These are phyloP conservation scores for Torrubiellomyces zombiae DNA, from an alignment of 2,329 filamentous ascomycete genomes.

Conservation along the genomic window DNA sequence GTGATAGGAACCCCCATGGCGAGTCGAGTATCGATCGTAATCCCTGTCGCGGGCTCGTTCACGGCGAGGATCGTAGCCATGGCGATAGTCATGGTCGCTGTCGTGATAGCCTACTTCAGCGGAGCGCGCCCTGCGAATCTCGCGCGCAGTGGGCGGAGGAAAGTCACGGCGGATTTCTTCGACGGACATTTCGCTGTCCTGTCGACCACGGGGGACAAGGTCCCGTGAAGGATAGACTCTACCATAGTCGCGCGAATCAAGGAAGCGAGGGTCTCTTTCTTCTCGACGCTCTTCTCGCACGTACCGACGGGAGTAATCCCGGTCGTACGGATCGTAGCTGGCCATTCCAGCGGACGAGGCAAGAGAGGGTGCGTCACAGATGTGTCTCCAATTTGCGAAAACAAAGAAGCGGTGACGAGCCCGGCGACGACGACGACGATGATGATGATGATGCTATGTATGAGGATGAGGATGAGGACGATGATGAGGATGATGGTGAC, in stretches of 20 bases:
- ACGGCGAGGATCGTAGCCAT: slow-evolving; percentile 31
- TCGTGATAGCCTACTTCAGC: slow-evolving; percentile 44
- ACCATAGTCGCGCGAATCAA: slow-evolving; percentile 34
- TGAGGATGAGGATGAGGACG: no score
- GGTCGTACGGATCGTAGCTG: slow-evolving; percentile 39
- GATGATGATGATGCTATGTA: no score
- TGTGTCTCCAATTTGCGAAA: no score
- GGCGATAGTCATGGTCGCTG: slow-evolving; percentile 28
- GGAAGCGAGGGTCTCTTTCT: slow-evolving; percentile 34
- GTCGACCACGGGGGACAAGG: slow-evolving; percentile 41
- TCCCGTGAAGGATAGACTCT: slow-evolving; percentile 30
- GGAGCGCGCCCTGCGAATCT: slow-evolving; percentile 45
- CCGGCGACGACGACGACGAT: no score
- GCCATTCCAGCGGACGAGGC: slow-evolving; percentile 12
- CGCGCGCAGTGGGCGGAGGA: slow-evolving; percentile 45
- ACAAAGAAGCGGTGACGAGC: no score
- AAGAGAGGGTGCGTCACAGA: no score
- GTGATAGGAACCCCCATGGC: slow-evolving; percentile 29
- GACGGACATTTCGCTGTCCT: slow-evolving; percentile 58
- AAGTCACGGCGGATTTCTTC: slow-evolving; percentile 79
- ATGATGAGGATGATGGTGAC: no score
- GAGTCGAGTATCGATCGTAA: slow-evolving; percentile 21
- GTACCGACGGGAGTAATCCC: slow-evolving; percentile 32
- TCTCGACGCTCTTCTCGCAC: slow-evolving; percentile 37
- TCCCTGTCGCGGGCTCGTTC: slow-evolving; percentile 15